Evolutionary conservation across 192 early-diverging fungal species (phyloP).

Genomic region (Backusella sp.): DNA sequence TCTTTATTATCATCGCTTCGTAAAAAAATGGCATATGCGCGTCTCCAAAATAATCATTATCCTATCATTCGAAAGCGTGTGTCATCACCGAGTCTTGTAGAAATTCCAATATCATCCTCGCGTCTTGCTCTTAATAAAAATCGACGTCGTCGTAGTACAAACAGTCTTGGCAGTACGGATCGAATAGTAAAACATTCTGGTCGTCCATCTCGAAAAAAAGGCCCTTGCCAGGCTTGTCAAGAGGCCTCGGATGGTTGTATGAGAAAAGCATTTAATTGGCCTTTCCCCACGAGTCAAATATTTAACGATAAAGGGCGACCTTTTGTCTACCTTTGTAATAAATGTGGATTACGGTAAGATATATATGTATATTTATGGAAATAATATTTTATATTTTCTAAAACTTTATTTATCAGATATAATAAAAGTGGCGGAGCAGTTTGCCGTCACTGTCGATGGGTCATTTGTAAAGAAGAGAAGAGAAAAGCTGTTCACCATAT

Average conservation of each 20-base stretch:
- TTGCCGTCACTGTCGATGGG: slow-evolving; percentile 36
- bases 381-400: background rate
- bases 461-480: slow-evolving; percentile 40
- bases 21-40: slow-evolving; percentile 15
- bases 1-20: slow-evolving; percentile 20
- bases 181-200: slow-evolving; percentile 6
- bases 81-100: background rate
- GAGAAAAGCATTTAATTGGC: slow-evolving; percentile 39
- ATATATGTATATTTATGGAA: background rate
- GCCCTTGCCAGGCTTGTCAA: slow-evolving; percentile 36
- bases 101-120: slow-evolving; percentile 8
- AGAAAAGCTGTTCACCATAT: slow-evolving; percentile 33
- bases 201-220: slow-evolving; percentile 23
- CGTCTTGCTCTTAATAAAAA: background rate
- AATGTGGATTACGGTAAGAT: slow-evolving; percentile 37
- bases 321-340: slow-evolving; percentile 40
- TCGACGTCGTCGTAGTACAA: background rate
- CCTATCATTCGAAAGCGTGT: background rate
- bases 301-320: slow-evolving; percentile 30
- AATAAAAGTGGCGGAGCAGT: slow-evolving; percentile 33
- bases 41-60: background rate
- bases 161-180: background rate
- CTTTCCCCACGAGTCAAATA: slow-evolving; percentile 15
- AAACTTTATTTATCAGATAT: slow-evolving; percentile 20
- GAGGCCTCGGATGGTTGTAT: slow-evolving; percentile 37